These are phyloP conservation scores for Lepiota venenata DNA, from an alignment of 768 basidiomycete genomes.

Conservation along the genomic window DNA sequence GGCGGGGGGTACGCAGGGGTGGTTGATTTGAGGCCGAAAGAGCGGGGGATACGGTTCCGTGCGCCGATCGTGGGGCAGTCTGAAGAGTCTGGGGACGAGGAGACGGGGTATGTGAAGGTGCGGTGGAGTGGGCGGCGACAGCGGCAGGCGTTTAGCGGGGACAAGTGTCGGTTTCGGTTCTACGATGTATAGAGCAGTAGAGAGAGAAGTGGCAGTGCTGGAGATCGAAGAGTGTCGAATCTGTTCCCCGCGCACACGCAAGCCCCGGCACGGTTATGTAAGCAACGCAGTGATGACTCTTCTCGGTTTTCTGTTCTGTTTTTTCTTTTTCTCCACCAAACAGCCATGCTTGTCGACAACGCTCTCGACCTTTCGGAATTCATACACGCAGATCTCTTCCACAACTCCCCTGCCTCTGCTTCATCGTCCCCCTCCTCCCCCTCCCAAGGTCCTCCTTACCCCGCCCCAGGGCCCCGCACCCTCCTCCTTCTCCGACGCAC, in stretches of 20 bases:
- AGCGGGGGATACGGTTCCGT: background rate
- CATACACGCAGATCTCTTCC: slow-evolving; percentile 62
- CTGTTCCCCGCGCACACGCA: slow-evolving; percentile 7
- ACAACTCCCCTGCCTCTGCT: slow-evolving; percentile 28
- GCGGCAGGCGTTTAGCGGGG: background rate
- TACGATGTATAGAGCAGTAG: too few species aligned
- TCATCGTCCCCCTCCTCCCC: slow-evolving; percentile 45
- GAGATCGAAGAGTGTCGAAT: background rate
- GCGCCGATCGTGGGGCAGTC: background rate
- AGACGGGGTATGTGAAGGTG: background rate
- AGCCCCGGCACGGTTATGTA: slow-evolving; percentile 2
- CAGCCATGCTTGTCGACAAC: background rate
- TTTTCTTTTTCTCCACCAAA: too few species aligned
- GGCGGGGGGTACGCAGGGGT: slow-evolving; percentile 3
- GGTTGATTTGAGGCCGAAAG: background rate
- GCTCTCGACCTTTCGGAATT: slow-evolving; percentile 51
- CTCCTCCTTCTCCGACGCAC: slow-evolving; percentile 33
- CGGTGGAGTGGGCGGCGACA: background rate
- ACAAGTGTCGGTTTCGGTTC: background rate
- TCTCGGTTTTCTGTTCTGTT: too few species aligned
- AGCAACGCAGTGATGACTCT: too few species aligned
- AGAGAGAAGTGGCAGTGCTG: slow-evolving; percentile 2
- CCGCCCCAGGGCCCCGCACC: slow-evolving; percentile 37
- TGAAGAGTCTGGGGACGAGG: background rate
- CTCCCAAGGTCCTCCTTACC: slow-evolving; percentile 38